These are phyloP conservation scores for Neurospora tetraspora DNA, from an alignment of 495 filamentous ascomycete genomes.

Conservation along the genomic window DNA sequence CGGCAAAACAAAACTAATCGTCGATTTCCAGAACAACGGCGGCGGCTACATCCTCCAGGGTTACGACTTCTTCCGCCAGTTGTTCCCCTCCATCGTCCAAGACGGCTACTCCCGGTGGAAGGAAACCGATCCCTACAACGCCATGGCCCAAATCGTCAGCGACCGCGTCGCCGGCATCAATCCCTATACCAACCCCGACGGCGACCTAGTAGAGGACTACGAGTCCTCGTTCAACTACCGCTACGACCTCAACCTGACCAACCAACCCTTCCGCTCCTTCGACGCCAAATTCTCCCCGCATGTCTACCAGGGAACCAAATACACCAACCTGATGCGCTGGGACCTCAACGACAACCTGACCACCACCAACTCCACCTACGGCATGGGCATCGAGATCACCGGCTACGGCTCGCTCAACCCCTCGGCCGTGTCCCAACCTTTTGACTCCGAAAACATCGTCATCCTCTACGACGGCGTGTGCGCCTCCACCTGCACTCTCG, in stretches of 20 bases:
- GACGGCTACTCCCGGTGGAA: slow-evolving; percentile 17
- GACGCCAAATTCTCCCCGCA: slow-evolving; percentile 27
- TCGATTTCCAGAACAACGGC: slow-evolving; percentile 44
- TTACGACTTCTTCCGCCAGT: slow-evolving; percentile 30
- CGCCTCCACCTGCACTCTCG: slow-evolving; percentile 50
- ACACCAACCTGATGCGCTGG: slow-evolving; percentile 31
- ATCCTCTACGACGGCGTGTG: slow-evolving; percentile 44
- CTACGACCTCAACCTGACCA: slow-evolving; percentile 26
- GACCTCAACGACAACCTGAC: slow-evolving; percentile 27
- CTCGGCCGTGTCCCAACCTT: slow-evolving; percentile 33
- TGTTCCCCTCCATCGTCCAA: slow-evolving; percentile 18
- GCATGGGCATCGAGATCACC: slow-evolving; percentile 31
- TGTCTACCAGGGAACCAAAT: slow-evolving; percentile 20
- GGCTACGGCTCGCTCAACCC: slow-evolving; percentile 26
- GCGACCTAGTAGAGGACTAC: slow-evolving; percentile 15
- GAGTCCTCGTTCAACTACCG: slow-evolving; percentile 29
- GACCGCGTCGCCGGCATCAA: slow-evolving; percentile 20
- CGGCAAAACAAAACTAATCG: slow-evolving; percentile 40
- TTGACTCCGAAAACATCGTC: slow-evolving; percentile 17
- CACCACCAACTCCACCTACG: slow-evolving; percentile 28
- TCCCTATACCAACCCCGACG: slow-evolving; percentile 15
- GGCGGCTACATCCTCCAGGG: slow-evolving; percentile 40
- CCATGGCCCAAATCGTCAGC: slow-evolving; percentile 21
- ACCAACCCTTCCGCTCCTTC: slow-evolving; percentile 25
- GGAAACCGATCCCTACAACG: slow-evolving; percentile 21